phyloP scores from a whole-genome alignment of 129 eudicot genomes.

The Tagetes patula region DNA sequence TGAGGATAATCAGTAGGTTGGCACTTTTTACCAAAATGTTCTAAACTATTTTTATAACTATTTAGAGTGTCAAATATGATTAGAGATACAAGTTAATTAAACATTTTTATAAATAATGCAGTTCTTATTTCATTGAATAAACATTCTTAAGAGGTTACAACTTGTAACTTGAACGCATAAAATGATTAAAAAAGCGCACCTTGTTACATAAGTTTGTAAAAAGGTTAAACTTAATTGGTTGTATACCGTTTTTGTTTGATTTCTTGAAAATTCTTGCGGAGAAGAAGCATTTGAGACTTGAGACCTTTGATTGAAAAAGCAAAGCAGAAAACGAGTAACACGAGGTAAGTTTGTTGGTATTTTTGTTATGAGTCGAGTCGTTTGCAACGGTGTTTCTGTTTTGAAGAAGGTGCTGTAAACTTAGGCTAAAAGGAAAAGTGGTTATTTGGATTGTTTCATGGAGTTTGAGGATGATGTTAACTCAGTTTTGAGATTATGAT shows the following conservation, averaged over 20 bases:
- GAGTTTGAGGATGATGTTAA: constrained; percentile 21
- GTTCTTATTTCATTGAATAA: neutral
- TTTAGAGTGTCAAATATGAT: neutral
- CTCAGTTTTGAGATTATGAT: neutral
- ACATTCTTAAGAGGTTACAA: neutral
- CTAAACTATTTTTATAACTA: neutral
- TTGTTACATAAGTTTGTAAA: neutral
- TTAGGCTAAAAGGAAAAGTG: neutral
- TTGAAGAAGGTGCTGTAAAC: constrained; percentile 14
- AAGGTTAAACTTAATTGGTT: constrained; percentile 24
- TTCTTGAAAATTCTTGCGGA: constrained; percentile 93
- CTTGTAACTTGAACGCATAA: neutral
- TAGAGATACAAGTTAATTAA: too few relatives aligned
- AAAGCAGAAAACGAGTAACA: constrained; percentile 67
- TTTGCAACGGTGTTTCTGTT: constrained; percentile 20
- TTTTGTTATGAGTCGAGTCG: neutral
- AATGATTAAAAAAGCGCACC: neutral
- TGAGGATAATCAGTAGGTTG: neutral
- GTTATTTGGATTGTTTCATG: constrained; percentile 21
- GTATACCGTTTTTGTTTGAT: constrained; percentile 92
- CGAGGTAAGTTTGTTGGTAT: constrained; percentile 28
- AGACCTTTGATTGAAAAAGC: constrained; percentile 95
- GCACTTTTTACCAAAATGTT: neutral
- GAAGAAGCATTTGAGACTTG: constrained; percentile 97
- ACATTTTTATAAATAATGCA: too few relatives aligned